Evolutionary conservation across 495 filamentous ascomycete species (phyloP).

Genomic region (Daldinia vernicosa): DNA sequence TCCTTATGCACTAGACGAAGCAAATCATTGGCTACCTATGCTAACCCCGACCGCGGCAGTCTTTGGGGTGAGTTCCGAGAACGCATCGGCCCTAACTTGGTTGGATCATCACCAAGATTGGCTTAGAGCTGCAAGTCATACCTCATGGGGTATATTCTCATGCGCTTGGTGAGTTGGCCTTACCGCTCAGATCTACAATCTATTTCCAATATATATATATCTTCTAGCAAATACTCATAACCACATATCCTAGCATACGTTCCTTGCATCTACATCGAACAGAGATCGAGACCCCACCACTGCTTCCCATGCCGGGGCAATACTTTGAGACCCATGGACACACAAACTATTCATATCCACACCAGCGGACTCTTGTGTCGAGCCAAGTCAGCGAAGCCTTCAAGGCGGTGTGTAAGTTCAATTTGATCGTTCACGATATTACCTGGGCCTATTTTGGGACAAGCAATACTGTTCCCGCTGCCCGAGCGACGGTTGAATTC

Average conservation of each 20-base stretch:
- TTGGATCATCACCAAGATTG: conserved; percentile 39
- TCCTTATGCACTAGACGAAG: conserved; percentile 6
- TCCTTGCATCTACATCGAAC: conserved; percentile 36
- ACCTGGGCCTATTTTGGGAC: conserved; percentile 39
- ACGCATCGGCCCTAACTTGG: conserved; percentile 34
- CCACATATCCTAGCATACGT: conserved; percentile 26
- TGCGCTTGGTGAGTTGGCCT: conserved; percentile 35
- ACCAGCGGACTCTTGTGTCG: background rate
- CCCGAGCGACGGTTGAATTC: conserved; percentile 33
- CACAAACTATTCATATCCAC: conserved; percentile 9
- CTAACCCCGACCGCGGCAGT: conserved; percentile 27
- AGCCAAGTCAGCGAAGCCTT: conserved; percentile 20
- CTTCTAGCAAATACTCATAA: conserved; percentile 8
- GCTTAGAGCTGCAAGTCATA: conserved; percentile 40
- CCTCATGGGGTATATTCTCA: conserved; percentile 42
- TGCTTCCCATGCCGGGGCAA: conserved; percentile 38
- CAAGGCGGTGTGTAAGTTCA: conserved; percentile 33
- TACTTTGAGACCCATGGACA: conserved; percentile 18
- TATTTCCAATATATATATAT: background rate
- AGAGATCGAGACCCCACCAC: conserved; percentile 36
- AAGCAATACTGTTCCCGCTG: conserved; percentile 24
- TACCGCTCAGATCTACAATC: background rate
- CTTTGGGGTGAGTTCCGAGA: conserved; percentile 35
- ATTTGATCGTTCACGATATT: conserved; percentile 33
- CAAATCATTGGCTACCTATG: conserved; percentile 27